Base-by-base conservation (phyloP, 805 yeast species). In the Saturnispora saitoi region DNA sequence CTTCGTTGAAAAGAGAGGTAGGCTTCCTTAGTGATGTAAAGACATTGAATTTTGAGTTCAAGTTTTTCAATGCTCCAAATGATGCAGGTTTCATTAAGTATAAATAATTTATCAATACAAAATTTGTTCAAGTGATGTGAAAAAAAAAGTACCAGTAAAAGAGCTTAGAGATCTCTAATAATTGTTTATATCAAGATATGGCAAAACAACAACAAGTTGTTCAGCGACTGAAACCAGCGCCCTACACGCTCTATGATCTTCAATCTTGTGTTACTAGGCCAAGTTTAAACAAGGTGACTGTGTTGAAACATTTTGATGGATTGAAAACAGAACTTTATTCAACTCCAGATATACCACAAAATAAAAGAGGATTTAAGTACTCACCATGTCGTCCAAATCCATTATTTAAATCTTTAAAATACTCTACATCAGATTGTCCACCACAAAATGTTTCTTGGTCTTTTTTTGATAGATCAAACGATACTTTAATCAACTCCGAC, bases 321-420 rank as follows among this genome's bases (percentile, higher is more conserved):
- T 26, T 14, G 11, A 34, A 6, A 24, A 38, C 28, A 30, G 42
- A 45, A 10, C 73, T 78, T 56, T 71, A 59, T 55, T 63, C 67
- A 31, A 70, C 75, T 22, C 95, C 86, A n/a, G 96, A 89, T 48
- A 77, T 80, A 45, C 96, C 97, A 0, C 70, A 76, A 56, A 88
- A 88, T 61, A 77, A 79, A 56, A 67, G 93, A 45, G 91, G 95
- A 1, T 91, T 82, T 68, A 80, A 87, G 52, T 91, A 90, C 63
- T 71, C 77, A 42, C 81, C 89, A 14, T 86, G 96, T 59, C 72
- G 81, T 3, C 89, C 95, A 0, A 80, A 81, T 56, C 82, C 85
- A 2, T 56, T 59, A 1, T 74, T 87, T 49, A 63, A 67, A 2
- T 72, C 81, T 11, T 67, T 78, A 26, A 70, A 81, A 55, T 90